Percentiles rank a stretch among this genome's conserved stretches.
phyloP scores from a whole-genome alignment of 139 green algal species.

The Yamagishiella unicocca region DNA sequence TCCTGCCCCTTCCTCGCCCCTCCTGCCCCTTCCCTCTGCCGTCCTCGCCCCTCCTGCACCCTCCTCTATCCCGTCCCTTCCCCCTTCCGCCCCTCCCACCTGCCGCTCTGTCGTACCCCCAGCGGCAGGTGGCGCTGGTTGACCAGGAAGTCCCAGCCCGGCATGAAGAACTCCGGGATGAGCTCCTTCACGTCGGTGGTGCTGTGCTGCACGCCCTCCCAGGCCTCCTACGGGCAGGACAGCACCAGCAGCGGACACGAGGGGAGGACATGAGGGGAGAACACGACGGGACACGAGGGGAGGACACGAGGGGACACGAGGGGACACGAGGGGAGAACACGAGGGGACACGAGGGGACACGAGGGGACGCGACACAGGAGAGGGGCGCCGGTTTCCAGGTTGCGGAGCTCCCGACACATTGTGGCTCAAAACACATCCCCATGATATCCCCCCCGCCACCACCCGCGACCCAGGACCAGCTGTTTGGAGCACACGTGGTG shows the following conservation, averaged over 20 bases:
- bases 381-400: too few relatives aligned
- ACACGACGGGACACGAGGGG: background rate
- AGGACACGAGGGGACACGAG: background rate
- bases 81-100: background rate
- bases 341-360: too few relatives aligned
- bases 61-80: background rate
- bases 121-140: conserved; percentile 84
- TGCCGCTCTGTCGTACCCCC: conserved; percentile 82
- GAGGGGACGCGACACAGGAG: too few relatives aligned
- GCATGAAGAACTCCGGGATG: conserved; percentile 96
- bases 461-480: too few relatives aligned
- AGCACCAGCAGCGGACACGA: background rate
- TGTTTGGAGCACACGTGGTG: too few relatives aligned
- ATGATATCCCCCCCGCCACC: too few relatives aligned
- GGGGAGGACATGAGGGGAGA: background rate
- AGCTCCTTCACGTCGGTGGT: conserved; percentile 97
- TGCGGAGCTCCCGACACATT: too few relatives aligned
- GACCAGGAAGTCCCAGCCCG: conserved; percentile 81
- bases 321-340: too few relatives aligned
- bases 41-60: conserved; percentile 57
- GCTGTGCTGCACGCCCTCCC: conserved; percentile 83
- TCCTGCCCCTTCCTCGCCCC: background rate
- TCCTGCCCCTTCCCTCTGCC: conserved; percentile 55
- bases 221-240: conserved; percentile 69
- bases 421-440: too few relatives aligned